Percentiles rank a stretch among this genome's conserved stretches.
phyloP scores from a whole-genome alignment of 345 rosid genomes.

The Carallia brachiata region DNA sequence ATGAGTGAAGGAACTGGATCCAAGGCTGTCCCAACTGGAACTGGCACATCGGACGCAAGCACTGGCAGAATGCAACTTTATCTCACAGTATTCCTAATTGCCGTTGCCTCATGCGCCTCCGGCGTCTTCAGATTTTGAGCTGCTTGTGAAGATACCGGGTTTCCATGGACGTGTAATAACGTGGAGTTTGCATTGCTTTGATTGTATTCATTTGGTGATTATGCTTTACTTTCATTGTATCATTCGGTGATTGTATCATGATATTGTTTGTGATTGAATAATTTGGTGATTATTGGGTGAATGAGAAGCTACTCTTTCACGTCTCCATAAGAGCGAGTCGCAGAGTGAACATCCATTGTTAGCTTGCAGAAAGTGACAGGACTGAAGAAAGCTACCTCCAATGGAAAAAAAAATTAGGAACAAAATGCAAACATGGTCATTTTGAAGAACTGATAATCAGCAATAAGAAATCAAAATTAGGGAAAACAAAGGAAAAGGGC shows the following conservation, averaged over 20 bases:
- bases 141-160: neutral
- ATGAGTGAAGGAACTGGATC: slow-evolving; percentile 36
- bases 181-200: neutral
- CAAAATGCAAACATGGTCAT: too few relatives aligned
- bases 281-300: too few relatives aligned
- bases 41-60: slow-evolving; percentile 24
- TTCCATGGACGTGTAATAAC: neutral
- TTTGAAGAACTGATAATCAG: too few relatives aligned
- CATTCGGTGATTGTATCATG: neutral
- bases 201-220: neutral
- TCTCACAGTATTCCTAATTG: slow-evolving; percentile 1
- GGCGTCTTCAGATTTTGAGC: slow-evolving; percentile 8
- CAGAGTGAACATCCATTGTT: neutral
- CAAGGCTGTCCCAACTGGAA: slow-evolving; percentile 31
- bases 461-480: too few relatives aligned
- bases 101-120: slow-evolving; percentile 11
- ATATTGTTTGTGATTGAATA: too few relatives aligned
- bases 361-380: too few relatives aligned
- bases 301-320: neutral
- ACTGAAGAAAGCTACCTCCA: too few relatives aligned
- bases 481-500: too few relatives aligned
- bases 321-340: neutral
- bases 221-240: neutral
- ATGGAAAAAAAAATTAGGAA: too few relatives aligned
- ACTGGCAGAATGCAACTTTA: slow-evolving; percentile 8